phyloP scores from a whole-genome alignment of 495 filamentous ascomycete genomes.

The Aspergillus kassunensis region DNA sequence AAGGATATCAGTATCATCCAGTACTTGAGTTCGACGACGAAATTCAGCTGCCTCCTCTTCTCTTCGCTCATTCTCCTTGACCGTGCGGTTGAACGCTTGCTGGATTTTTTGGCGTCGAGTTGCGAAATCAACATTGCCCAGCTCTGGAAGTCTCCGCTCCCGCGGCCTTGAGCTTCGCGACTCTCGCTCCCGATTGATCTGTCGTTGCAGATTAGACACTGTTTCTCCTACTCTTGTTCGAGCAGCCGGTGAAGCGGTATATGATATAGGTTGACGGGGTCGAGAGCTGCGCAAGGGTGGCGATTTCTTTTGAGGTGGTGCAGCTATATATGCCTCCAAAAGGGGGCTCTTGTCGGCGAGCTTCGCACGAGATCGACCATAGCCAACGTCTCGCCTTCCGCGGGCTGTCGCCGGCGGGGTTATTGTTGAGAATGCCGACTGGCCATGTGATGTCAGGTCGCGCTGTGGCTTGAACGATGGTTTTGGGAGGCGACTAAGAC shows the following conservation, averaged over 20 bases:
- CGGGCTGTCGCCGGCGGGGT: slow-evolving; percentile 23
- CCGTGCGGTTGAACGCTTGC: slow-evolving; percentile 72
- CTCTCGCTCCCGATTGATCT: slow-evolving; percentile 24
- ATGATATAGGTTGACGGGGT: slow-evolving; percentile 73
- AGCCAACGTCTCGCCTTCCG: slow-evolving; percentile 28
- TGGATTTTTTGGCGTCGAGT: slow-evolving; percentile 73
- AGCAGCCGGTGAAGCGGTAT: slow-evolving; percentile 59
- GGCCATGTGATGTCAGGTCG: slow-evolving; percentile 28
- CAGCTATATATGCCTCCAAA: slow-evolving; percentile 63
- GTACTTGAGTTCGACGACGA: slow-evolving; percentile 34
- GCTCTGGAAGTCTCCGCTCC: slow-evolving; percentile 47
- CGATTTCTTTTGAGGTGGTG: slow-evolving; percentile 58
- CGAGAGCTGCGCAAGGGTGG: slow-evolving; percentile 79
- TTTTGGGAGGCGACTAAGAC: slow-evolving; percentile 43
- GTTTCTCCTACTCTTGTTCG: slow-evolving; percentile 55
- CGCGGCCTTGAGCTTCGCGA: slow-evolving; percentile 35
- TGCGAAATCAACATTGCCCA: slow-evolving; percentile 74
- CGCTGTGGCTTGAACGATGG: slow-evolving; percentile 32
- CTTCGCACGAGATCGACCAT: slow-evolving; percentile 33
- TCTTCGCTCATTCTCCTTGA: slow-evolving; percentile 63
- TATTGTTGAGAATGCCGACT: slow-evolving; percentile 26
- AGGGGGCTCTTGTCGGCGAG: slow-evolving; percentile 44
- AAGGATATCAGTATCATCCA: slow-evolving; percentile 30
- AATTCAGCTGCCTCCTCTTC: slow-evolving; percentile 47
- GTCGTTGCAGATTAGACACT: slow-evolving; percentile 39